These are phyloP conservation scores for Ustilago curta DNA, from an alignment of 1,284 basidiomycete genomes.

Conservation along the genomic window DNA sequence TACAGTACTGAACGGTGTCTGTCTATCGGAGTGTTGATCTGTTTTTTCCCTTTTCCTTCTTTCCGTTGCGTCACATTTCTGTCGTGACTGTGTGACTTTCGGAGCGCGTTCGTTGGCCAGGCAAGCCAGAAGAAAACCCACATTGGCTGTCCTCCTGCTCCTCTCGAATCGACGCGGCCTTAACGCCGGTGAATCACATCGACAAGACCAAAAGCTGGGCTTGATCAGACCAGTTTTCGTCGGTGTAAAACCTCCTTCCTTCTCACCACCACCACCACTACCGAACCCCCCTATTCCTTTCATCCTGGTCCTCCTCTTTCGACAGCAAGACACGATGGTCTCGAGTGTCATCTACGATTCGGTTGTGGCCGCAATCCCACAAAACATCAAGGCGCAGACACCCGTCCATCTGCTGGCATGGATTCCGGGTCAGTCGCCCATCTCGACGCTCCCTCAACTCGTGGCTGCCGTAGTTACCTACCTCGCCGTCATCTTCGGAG, in stretches of 20 bases:
- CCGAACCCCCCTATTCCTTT: not conserved
- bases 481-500: slow-evolving; percentile 88
- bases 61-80: slow-evolving; percentile 8
- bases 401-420: slow-evolving; percentile 52
- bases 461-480: slow-evolving; percentile 78
- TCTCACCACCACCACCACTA: slow-evolving; percentile 21
- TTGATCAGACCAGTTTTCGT: not conserved
- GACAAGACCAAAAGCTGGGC: not conserved
- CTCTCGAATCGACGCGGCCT: not conserved
- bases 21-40: slow-evolving; percentile 6
- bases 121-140: not conserved
- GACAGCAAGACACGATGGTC: slow-evolving; percentile 30
- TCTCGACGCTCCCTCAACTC: slow-evolving; percentile 57
- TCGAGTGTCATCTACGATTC: slow-evolving; percentile 52
- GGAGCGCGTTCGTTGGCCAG: too few relatives aligned
- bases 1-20: too few relatives aligned
- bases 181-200: not conserved
- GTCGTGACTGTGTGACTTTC: not conserved
- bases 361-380: slow-evolving; percentile 43
- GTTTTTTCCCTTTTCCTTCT: not conserved
- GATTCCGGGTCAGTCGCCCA: slow-evolving; percentile 58
- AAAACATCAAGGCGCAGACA: slow-evolving; percentile 31
- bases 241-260: not conserved
- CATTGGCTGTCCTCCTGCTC: not conserved
- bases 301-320: slow-evolving; percentile 2